Percentiles rank a stretch among this genome's conserved stretches.
These are phyloP conservation scores for Pseudonitzschia multistriata DNA, from an alignment of 108 stramenopile species.

Conservation along the genomic window DNA sequence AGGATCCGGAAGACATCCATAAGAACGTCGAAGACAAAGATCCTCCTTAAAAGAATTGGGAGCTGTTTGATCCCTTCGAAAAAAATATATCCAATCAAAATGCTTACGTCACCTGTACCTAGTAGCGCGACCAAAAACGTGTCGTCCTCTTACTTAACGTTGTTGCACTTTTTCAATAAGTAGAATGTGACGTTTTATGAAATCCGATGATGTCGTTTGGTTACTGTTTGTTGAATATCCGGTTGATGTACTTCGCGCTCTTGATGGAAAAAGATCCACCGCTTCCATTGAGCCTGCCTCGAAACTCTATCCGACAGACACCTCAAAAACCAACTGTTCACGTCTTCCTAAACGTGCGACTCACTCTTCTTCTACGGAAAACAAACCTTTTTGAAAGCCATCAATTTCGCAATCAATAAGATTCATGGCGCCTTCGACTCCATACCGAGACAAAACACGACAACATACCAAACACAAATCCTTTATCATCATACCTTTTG, in stretches of 20 bases:
- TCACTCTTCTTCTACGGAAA: neutral
- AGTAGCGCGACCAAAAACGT: neutral
- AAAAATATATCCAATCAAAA: neutral
- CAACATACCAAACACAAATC: neutral
- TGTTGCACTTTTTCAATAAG: neutral
- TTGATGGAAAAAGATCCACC: neutral
- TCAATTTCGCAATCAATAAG: neutral
- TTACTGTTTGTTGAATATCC: neutral
- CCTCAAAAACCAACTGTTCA: neutral
- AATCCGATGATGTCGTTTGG: conserved; percentile 2
- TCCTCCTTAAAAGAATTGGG: neutral
- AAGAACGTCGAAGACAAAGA: conserved; percentile 3
- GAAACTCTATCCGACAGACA: neutral
- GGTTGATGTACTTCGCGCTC: neutral
- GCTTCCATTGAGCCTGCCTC: neutral
- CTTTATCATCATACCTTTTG: neutral
- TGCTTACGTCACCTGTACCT: neutral
- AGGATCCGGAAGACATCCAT: conserved; percentile 1
- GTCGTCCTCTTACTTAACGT: neutral
- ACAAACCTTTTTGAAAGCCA: neutral
- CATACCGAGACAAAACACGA: neutral
- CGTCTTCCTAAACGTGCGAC: neutral
- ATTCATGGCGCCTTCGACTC: neutral
- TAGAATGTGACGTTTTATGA: neutral
- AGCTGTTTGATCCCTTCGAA: neutral